Evolutionary conservation across 2,329 filamentous ascomycete genomes (phyloP), one percentile per base, ranked within the genome.

Genomic region (Pestalotiopsis sp.): DNA sequence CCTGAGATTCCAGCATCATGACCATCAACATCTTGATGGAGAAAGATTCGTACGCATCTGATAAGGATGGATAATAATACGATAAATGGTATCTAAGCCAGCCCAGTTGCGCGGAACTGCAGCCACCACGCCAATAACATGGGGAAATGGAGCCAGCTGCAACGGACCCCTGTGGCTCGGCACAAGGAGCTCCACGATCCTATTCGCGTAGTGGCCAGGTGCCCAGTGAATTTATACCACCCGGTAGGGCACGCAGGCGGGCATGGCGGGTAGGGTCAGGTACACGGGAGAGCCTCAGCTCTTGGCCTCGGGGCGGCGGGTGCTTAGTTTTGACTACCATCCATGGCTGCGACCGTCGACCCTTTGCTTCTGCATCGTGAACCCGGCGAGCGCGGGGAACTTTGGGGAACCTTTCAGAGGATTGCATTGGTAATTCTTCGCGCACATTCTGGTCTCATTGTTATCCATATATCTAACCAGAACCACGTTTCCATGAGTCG

Each of bases 401-500:
- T 20, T n/a, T 9, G 17, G 17, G 9, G 20, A 52, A 17, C 20
- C 17, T 52, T 52, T 20, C 13, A 38, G 25, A 66, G 23, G 41
- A 66, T 57, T 57, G 41, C 25, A 57, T 66, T 66, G 41, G 64
- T 57, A 66, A 66, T 57, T 27, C 41, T 36, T 49, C 31, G 14
- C 39, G 45, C 45, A 52, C 45, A 52, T 52, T 52, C 45, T 52
- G 45, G 45, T 23, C 31, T 27, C 52, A 36, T 57, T 45, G 23
- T 57, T 39, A 31, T 45, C 36, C 59, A 20, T 62, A 6, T 17
- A 62, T 62, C 61, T 41, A 38, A 64, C 20, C 20, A 49, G n/a
- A 25, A 64, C 49, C 38, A 64, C 20, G 61, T 64, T 64, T 64
- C 17, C 61, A 64, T 64, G 61, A 64, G 61, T 64, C 64, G 64